These are phyloP conservation scores for Pezicula rhizophila DNA, from an alignment of 2,329 filamentous ascomycete species.

Conservation along the genomic window DNA sequence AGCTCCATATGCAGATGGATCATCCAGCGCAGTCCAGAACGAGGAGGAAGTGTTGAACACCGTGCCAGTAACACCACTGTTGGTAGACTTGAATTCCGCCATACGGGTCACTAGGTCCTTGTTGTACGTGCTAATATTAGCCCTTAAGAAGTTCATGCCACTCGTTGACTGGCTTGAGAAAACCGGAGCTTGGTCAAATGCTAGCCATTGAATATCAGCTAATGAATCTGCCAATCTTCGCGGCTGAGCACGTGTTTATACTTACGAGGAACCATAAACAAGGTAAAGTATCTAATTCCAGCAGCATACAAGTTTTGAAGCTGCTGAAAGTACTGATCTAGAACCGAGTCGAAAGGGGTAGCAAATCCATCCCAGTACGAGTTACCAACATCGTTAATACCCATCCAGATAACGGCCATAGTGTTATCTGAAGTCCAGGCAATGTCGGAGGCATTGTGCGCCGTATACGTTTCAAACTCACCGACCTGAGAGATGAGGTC, in stretches of 20 bases:
- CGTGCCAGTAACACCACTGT: background rate
- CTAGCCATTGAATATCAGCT: background rate
- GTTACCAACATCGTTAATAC: slow-evolving; percentile 2
- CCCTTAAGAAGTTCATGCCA: background rate
- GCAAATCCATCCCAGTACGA: slow-evolving; percentile 1
- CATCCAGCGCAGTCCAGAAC: slow-evolving; percentile 1
- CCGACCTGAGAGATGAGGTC: background rate
- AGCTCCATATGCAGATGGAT: slow-evolving; percentile 12
- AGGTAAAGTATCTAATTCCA: slow-evolving; percentile 1
- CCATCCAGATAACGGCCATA: slow-evolving; percentile 1
- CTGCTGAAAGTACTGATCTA: slow-evolving; percentile 1
- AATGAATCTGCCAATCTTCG: background rate
- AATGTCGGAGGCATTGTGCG: background rate
- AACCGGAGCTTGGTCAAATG: slow-evolving; percentile 1
- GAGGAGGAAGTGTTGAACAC: slow-evolving; percentile 1
- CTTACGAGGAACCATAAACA: slow-evolving; percentile 1
- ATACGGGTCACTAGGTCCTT: background rate
- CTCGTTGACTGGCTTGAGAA: background rate
- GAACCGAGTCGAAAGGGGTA: background rate
- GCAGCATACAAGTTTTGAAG: slow-evolving; percentile 1
- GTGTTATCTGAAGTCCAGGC: slow-evolving; percentile 1
- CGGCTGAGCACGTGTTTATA: background rate
- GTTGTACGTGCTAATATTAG: background rate
- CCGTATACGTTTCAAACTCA: slow-evolving; percentile 1
- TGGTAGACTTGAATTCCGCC: background rate